A percentile compares a stretch with the other conserved stretches of the same genome.
These are phyloP conservation scores for Xylaria scruposa DNA, from an alignment of 495 filamentous ascomycete species.

Conservation along the genomic window DNA sequence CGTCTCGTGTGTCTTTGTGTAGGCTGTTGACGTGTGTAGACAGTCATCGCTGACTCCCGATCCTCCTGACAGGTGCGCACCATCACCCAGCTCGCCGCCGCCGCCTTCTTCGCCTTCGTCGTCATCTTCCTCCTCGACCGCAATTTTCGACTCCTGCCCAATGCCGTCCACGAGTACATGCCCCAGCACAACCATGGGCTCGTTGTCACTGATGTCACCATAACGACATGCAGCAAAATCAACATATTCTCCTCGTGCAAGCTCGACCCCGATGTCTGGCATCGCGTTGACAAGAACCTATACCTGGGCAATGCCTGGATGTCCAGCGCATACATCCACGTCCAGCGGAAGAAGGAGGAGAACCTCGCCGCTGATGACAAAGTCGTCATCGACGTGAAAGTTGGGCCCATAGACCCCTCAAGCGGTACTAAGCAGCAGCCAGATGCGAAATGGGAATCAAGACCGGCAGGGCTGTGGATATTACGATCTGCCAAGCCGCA, in stretches of 20 bases:
- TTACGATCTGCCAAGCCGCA: constrained; percentile 77
- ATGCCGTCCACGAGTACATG: constrained; percentile 79
- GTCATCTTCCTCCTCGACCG: constrained; percentile 80
- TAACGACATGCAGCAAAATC: constrained; percentile 74
- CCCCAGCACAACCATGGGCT: constrained; percentile 80
- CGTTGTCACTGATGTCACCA: constrained; percentile 89
- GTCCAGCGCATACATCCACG: constrained; percentile 80
- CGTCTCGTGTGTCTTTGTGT: constrained; percentile 25
- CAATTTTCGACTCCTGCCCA: constrained; percentile 81
- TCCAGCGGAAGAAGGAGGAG: constrained; percentile 87
- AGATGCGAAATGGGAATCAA: constrained; percentile 78
- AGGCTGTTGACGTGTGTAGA: neutral
- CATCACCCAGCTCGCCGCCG: constrained; percentile 75
- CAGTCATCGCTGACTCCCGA: neutral
- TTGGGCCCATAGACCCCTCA: constrained; percentile 77
- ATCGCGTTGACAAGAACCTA: constrained; percentile 89
- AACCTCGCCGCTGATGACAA: constrained; percentile 76
- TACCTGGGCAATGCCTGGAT: constrained; percentile 77
- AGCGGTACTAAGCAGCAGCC: constrained; percentile 60
- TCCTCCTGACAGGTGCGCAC: constrained; percentile 71
- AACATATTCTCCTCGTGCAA: constrained; percentile 82
- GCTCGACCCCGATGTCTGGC: constrained; percentile 78
- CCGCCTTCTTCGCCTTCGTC: constrained; percentile 70
- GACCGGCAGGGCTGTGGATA: constrained; percentile 85
- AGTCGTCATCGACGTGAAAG: constrained; percentile 81